A percentile compares a stretch with the other conserved stretches of the same genome.
Evolutionary conservation across 768 basidiomycete species (phyloP).

Genomic region (Hydnomerulius pinastri): DNA sequence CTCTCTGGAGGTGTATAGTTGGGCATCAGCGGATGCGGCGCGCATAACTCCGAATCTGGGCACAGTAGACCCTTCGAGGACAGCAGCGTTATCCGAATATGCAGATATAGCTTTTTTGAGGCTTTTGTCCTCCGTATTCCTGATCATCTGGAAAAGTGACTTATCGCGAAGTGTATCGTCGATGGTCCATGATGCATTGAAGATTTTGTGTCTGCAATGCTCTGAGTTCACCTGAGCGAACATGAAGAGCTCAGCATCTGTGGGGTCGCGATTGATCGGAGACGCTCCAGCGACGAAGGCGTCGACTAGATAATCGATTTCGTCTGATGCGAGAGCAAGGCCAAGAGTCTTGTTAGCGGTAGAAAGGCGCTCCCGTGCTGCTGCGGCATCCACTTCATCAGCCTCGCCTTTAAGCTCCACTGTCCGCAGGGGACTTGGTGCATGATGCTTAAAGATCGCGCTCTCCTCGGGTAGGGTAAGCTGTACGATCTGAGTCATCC

Average conservation of each 20-base stretch:
- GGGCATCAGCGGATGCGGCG: slow-evolving; percentile 20
- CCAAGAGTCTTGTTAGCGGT: slow-evolving; percentile 84
- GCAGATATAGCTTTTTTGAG: slow-evolving; percentile 87
- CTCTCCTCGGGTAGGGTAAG: slow-evolving; percentile 58
- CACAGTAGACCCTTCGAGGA: slow-evolving; percentile 69
- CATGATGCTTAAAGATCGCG: slow-evolving; percentile 58
- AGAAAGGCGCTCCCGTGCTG: slow-evolving; percentile 64
- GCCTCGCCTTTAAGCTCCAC: slow-evolving; percentile 55
- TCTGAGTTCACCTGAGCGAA: slow-evolving; percentile 99
- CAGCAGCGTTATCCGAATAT: slow-evolving; percentile 98
- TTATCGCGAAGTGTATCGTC: slow-evolving; percentile 63
- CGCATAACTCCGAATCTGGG: slow-evolving; percentile 70
- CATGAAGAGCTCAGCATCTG: slow-evolving; percentile 99
- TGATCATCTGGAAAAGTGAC: slow-evolving; percentile 95
- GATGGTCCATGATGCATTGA: slow-evolving; percentile 96
- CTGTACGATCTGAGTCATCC: slow-evolving; percentile 90
- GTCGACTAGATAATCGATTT: slow-evolving; percentile 89
- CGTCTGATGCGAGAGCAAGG: slow-evolving; percentile 85
- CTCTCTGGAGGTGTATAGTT: slow-evolving; percentile 54
- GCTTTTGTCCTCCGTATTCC: slow-evolving; percentile 86
- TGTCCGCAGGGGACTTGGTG: slow-evolving; percentile 67
- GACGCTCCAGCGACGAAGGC: slow-evolving; percentile 76
- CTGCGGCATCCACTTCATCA: slow-evolving; percentile 26
- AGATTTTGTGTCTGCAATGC: slow-evolving; percentile 99
- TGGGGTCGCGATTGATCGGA: slow-evolving; percentile 81